A percentile compares a stretch with the other conserved stretches of the same genome.
phyloP scores from a whole-genome alignment of 345 rosid genomes.

The Lenwebbia sp. region DNA sequence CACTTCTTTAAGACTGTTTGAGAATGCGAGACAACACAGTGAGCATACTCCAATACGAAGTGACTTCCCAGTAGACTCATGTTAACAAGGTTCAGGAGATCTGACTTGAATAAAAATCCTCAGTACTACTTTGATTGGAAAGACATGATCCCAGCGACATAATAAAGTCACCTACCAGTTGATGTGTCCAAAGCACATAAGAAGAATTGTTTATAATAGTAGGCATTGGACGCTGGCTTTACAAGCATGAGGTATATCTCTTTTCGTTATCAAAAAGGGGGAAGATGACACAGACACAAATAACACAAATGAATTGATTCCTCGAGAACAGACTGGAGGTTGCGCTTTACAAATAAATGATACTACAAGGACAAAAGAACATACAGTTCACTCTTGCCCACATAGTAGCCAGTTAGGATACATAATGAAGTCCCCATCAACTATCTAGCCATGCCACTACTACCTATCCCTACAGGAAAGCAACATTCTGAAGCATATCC shows the following conservation, averaged over 20 bases:
- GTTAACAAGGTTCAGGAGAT: background rate
- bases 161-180: background rate
- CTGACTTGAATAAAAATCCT: background rate
- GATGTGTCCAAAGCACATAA: background rate
- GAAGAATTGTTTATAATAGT: background rate
- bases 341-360: background rate
- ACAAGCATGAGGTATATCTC: background rate
- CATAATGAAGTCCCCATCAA: background rate
- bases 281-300: background rate
- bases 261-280: background rate
- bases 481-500: background rate
- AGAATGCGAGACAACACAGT: background rate
- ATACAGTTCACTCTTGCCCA: background rate
- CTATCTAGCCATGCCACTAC: background rate
- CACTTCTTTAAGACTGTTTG: background rate
- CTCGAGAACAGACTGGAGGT: background rate
- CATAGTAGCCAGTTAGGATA: background rate
- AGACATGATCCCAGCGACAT: background rate
- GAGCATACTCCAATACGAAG: background rate
- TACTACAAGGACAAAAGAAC: background rate
- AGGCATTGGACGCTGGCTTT: background rate
- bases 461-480: background rate
- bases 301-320: background rate
- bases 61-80: background rate
- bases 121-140: background rate